Conservation (phyloP, 352 stramenopile species). For the Phytopythium ostracodes region DNA sequence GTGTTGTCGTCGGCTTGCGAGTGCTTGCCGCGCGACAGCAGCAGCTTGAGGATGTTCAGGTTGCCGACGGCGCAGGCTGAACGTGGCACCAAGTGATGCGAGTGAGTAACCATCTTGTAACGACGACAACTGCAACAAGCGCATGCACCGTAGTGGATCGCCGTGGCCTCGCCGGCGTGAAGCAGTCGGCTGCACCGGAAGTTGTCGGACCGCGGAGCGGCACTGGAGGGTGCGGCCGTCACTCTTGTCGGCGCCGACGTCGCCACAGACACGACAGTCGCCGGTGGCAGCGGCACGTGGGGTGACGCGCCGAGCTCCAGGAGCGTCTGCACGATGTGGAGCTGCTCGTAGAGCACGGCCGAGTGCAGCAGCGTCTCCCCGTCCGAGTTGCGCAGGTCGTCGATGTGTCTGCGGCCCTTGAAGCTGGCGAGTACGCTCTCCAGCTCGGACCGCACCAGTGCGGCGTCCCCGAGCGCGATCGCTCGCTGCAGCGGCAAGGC, state of each 20-base stretch:
- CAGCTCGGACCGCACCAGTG: constrained; percentile 18
- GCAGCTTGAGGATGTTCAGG: constrained; percentile 57
- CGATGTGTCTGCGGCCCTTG: constrained; percentile 3
- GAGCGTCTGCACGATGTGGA: constrained; percentile 44
- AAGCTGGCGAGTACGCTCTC: background rate
- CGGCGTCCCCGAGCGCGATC: constrained; percentile 41
- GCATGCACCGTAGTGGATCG: constrained; percentile 55
- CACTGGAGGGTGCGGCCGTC: constrained; percentile 38
- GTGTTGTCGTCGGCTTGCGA: background rate
- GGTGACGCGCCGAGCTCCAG: constrained; percentile 44
- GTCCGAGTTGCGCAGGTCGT: constrained; percentile 29
- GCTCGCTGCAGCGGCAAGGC: constrained; percentile 46
- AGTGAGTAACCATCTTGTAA: background rate
- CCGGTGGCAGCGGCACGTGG: constrained; percentile 22
- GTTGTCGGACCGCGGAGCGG: constrained; percentile 46
- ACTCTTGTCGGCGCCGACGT: constrained; percentile 6
- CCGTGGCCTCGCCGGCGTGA: constrained; percentile 46
- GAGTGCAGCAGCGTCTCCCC: constrained; percentile 69
- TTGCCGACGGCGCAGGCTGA: constrained; percentile 44
- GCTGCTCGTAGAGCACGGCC: constrained; percentile 53
- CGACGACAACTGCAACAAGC: background rate
- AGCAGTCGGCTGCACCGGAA: constrained; percentile 55
- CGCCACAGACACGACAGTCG: constrained; percentile 6
- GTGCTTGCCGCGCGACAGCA: constrained; percentile 17
- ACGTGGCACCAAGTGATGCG: background rate